phyloP scores from a whole-genome alignment of 2,329 filamentous ascomycete species.

The Penicillium sp. region DNA sequence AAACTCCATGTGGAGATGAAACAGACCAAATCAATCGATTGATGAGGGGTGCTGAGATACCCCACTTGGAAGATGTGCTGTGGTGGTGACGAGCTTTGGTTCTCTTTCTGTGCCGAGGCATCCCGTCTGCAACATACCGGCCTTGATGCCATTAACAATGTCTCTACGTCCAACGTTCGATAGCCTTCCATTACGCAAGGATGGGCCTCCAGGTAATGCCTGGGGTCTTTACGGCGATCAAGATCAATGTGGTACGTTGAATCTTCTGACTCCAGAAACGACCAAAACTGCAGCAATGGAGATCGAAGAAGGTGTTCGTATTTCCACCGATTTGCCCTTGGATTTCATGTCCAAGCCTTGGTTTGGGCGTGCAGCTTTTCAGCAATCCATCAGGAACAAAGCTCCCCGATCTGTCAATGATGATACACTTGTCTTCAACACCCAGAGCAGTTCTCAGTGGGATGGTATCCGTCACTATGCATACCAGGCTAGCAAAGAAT shows the following conservation, averaged over 20 bases:
- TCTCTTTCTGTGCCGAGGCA: too few species aligned
- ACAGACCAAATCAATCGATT: too few species aligned
- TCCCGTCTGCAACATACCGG: too few species aligned
- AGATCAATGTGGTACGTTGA: constrained; percentile 10
- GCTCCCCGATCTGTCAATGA: background rate
- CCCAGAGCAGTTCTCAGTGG: constrained; percentile 6
- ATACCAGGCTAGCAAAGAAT: constrained; percentile 1
- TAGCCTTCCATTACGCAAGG: too few species aligned
- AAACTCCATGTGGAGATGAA: too few species aligned
- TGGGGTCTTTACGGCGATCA: constrained; percentile 10
- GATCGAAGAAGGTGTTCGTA: background rate
- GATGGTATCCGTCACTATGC: constrained; percentile 7
- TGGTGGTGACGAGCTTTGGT: too few species aligned
- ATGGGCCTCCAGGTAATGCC: background rate
- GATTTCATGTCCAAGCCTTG: background rate
- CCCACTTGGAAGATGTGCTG: too few species aligned
- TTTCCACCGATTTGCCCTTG: background rate
- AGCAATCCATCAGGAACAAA: background rate
- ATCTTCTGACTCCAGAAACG: constrained; percentile 6
- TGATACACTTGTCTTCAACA: constrained; percentile 5
- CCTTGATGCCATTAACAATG: too few species aligned
- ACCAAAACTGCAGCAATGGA: background rate
- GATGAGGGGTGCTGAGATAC: too few species aligned
- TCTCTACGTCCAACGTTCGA: too few species aligned
- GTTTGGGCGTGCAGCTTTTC: background rate